These are phyloP conservation scores for Leishmania amazonensis DNA, from an alignment of 208 protist genomes.

Conservation along the genomic window DNA sequence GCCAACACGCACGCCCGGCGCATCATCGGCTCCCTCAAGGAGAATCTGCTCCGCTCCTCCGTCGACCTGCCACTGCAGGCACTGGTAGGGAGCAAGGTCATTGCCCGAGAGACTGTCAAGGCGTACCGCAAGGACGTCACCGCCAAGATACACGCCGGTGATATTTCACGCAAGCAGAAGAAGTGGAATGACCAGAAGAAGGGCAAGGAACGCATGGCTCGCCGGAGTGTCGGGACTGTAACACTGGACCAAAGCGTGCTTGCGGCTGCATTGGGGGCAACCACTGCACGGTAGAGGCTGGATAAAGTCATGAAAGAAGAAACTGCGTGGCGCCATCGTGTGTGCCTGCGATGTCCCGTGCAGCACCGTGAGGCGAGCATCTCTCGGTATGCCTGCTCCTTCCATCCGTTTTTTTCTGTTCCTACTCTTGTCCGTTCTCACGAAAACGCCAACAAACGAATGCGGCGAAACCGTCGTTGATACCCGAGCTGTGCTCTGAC, in stretches of 20 bases:
- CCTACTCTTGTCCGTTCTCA: background rate
- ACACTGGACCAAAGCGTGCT: conserved; percentile 94
- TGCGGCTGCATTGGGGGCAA: conserved; percentile 86
- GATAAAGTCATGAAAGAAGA: conserved; percentile 1
- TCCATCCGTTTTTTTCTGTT: no score
- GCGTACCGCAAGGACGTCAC: conserved; percentile 96
- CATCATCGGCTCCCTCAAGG: conserved; percentile 86
- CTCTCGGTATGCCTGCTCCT: background rate
- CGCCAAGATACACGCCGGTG: conserved; percentile 95
- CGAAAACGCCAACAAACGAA: background rate
- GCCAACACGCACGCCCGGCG: conserved; percentile 61
- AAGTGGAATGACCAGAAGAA: conserved; percentile 97
- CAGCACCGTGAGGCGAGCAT: background rate
- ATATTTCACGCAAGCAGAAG: conserved; percentile 96
- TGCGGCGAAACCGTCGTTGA: background rate
- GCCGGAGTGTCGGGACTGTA: conserved; percentile 90
- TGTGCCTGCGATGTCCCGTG: background rate
- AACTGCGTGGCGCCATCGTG: background rate
- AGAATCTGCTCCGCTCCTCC: conserved; percentile 86
- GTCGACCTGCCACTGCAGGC: conserved; percentile 95
- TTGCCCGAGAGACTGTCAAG: conserved; percentile 93
- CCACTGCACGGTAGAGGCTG: conserved; percentile 27
- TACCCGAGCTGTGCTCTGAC: background rate
- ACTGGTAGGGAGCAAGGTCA: conserved; percentile 83
- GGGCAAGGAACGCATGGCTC: conserved; percentile 96